phyloP scores from a whole-genome alignment of 139 green algal genomes.

The Dunaliella sp. region DNA sequence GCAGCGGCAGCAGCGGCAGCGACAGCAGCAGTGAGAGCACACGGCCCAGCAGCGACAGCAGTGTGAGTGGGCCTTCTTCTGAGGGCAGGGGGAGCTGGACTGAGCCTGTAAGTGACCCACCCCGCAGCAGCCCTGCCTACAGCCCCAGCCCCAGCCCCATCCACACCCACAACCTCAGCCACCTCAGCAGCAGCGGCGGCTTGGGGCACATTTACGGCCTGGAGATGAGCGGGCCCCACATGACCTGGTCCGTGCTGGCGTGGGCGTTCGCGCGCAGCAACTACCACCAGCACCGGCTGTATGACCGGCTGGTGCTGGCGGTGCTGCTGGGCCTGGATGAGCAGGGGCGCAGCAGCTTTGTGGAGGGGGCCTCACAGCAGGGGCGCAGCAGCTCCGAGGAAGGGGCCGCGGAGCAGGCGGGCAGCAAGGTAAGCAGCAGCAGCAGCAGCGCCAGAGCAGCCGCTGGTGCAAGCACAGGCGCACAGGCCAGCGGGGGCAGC shows the following conservation, averaged over 20 bases:
- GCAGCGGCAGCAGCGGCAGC: background rate
- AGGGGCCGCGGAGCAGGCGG: too few species aligned
- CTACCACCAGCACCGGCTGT: slow-evolving; percentile 5
- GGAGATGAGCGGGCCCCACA: background rate
- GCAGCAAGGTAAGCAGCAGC: too few species aligned
- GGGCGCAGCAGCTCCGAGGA: too few species aligned
- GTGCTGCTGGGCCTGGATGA: slow-evolving; percentile 7
- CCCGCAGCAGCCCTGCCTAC: background rate
- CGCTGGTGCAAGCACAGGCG: too few species aligned
- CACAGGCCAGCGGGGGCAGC: background rate
- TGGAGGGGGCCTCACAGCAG: too few species aligned
- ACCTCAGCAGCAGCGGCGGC: background rate
- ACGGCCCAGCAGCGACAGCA: too few species aligned
- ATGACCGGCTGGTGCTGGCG: slow-evolving; percentile 5
- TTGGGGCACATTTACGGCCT: background rate
- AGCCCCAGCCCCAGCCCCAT: background rate
- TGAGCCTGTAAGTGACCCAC: too few species aligned
- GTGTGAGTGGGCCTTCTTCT: too few species aligned
- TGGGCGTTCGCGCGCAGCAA: slow-evolving; percentile 8
- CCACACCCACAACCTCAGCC: background rate
- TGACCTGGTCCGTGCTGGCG: slow-evolving; percentile 14
- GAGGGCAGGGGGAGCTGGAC: too few species aligned
- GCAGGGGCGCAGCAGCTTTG: background rate
- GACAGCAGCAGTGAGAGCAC: background rate
- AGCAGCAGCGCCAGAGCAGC: too few species aligned